Conservation (phyloP, 2,329 filamentous ascomycete genomes). For the Iodosphaeria phyllophila region DNA sequence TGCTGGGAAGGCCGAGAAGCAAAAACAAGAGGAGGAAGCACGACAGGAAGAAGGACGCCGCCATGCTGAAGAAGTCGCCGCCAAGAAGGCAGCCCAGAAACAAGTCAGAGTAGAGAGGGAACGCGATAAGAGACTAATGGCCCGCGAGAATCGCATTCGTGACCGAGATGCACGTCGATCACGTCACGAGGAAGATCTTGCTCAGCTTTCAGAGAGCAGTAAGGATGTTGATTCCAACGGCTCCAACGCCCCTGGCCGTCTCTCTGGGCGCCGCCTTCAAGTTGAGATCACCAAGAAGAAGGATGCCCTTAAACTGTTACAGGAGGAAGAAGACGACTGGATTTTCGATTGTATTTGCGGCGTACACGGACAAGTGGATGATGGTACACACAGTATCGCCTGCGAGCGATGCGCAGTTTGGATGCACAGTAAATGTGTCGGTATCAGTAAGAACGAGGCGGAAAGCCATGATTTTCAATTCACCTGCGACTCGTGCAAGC, state of each 20-base stretch:
- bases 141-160: constrained; percentile 66
- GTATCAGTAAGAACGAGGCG: constrained; percentile 59
- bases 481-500: constrained; percentile 61
- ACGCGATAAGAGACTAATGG: constrained; percentile 62
- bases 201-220: constrained; percentile 59
- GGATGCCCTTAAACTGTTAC: constrained; percentile 55
- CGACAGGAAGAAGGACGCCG: constrained; percentile 52
- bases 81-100: constrained; percentile 47
- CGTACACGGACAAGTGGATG: constrained; percentile 78
- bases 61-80: constrained; percentile 43
- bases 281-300: constrained; percentile 66
- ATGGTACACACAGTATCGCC: constrained; percentile 81
- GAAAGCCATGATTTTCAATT: constrained; percentile 79
- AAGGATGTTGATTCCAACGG: constrained; percentile 23
- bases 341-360: constrained; percentile 91
- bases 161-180: constrained; percentile 72
- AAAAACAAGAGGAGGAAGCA: constrained; percentile 52
- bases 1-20: constrained; percentile 62
- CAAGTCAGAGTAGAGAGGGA: constrained; percentile 45
- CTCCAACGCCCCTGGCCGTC: constrained; percentile 33
- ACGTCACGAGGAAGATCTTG: constrained; percentile 70
- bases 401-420: constrained; percentile 90
- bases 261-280: constrained; percentile 66
- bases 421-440: constrained; percentile 90
- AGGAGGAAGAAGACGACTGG: constrained; percentile 62